Evolutionary conservation across 805 yeast species (phyloP), one percentile per base, ranked within the genome.

Genomic region (Debaryomyces maramus): DNA sequence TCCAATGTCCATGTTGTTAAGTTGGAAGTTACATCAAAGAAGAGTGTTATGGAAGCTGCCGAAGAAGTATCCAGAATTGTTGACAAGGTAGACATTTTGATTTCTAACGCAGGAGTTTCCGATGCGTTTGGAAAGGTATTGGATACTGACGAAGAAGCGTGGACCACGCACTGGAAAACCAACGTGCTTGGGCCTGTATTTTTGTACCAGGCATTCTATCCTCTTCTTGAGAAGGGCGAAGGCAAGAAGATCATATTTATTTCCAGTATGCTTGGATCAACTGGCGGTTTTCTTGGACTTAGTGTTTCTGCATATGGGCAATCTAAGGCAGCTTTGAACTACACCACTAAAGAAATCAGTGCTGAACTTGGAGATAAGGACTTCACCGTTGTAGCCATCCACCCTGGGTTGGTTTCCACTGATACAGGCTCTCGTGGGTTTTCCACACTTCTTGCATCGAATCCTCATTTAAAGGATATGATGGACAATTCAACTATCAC

Each of bases 331-430:
- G 68, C 67, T 1, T 36, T 65, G 15, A 66, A 65, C 49, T 60
- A 51, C 47, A 43, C 58, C 11, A 50, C 50, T 9, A 53, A 45
- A 29, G 53, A 55, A 15, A 26, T 67, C 27, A 45, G 60, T 28
- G 11, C 16, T 22, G 70, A 67, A 37, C 37, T 55, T 23, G 43
- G 17, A 1, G 20, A 31, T 18, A 55, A 60, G 26, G 60, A 53
- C 1, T 62, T 55, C 40, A 56, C 50, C 8, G 53, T 61, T 29
- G 45, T 64, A 16, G 46, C 67, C 9, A 10, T 67, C 10, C 67
- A 65, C 37, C 77, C 77, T 0, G 75, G 75, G 27, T 24, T 56
- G 8, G 72, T 70, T 10, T n/a, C 38, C n/a, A 63, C 67, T 24
- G 73, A 69, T 34, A 56, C 60, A 62, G 60, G 55, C 4, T 38